phyloP scores from a whole-genome alignment of 371 early-diverging fungal genomes.

The Mortierella sp. region DNA sequence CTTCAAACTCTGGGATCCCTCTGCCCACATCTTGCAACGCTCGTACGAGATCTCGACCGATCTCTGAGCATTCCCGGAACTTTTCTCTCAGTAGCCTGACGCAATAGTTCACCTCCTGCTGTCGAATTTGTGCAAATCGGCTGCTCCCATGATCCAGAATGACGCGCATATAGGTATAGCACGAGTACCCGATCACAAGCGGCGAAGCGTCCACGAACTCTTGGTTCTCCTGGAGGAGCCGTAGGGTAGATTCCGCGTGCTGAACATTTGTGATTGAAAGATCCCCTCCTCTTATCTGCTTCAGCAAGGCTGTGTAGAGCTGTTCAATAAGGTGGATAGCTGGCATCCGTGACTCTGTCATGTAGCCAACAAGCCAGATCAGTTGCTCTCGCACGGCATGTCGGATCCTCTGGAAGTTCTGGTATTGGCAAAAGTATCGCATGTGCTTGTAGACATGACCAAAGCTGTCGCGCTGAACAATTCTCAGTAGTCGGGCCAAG shows the following conservation, averaged over 20 bases:
- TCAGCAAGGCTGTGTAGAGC: slow-evolving; percentile 66
- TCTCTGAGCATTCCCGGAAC: slow-evolving; percentile 67
- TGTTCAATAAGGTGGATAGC: slow-evolving; percentile 66
- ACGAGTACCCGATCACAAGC: slow-evolving; percentile 67
- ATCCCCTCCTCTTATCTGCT: slow-evolving; percentile 81
- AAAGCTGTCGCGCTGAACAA: slow-evolving; percentile 78
- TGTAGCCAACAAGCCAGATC: slow-evolving; percentile 74
- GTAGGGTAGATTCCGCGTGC: slow-evolving; percentile 68
- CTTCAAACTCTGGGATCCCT: slow-evolving; percentile 66
- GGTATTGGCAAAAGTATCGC: slow-evolving; percentile 61
- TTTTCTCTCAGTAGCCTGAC: slow-evolving; percentile 65
- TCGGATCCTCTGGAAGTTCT: slow-evolving; percentile 67
- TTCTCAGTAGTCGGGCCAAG: slow-evolving; percentile 58
- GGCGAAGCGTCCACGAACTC: slow-evolving; percentile 62
- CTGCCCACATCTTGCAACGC: slow-evolving; percentile 75
- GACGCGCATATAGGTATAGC: slow-evolving; percentile 71
- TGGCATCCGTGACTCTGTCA: slow-evolving; percentile 61
- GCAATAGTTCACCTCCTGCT: slow-evolving; percentile 69
- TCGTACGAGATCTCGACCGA: slow-evolving; percentile 81
- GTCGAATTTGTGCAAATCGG: slow-evolving; percentile 62
- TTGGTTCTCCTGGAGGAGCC: slow-evolving; percentile 64
- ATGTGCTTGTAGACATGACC: slow-evolving; percentile 64
- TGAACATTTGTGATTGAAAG: slow-evolving; percentile 62
- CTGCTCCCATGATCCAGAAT: slow-evolving; percentile 63
- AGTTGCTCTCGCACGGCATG: slow-evolving; percentile 64